phyloP scores from a whole-genome alignment of 257 asterid genomes.

The Eucommia ulmoides region DNA sequence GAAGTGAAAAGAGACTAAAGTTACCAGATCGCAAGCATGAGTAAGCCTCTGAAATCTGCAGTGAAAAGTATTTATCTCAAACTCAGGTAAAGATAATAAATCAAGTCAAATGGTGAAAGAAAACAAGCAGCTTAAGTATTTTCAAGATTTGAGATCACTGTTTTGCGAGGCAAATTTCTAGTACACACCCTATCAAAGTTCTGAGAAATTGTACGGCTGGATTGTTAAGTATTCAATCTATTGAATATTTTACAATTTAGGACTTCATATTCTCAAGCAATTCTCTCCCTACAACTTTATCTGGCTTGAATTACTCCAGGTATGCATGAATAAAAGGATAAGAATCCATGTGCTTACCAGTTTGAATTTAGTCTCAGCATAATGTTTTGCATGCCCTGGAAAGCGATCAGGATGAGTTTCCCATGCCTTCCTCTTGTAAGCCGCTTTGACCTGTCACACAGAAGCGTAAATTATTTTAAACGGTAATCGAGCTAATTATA shows the following conservation, averaged over 20 bases:
- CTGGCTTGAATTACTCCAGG: no score
- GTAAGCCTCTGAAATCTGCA: constrained; percentile 71
- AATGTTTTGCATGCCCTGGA: not conserved
- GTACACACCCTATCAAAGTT: no score
- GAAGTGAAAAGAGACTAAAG: not conserved
- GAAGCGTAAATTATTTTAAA: no score
- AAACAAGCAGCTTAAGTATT: not conserved
- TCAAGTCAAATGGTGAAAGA: not conserved
- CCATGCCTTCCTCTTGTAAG: not conserved
- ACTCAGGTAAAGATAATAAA: not conserved
- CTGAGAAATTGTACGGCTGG: no score
- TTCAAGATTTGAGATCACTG: not conserved
- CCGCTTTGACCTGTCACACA: not conserved
- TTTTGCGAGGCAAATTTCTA: no score
- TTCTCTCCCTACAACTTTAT: no score
- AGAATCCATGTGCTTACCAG: no score
- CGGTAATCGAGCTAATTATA: no score
- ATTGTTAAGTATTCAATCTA: no score
- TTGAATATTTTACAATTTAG: no score
- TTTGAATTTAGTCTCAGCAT: not conserved
- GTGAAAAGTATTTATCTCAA: not conserved
- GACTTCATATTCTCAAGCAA: no score
- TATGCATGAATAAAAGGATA: no score
- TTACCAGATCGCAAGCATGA: constrained; percentile 39
- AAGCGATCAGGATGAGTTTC: not conserved